Base-by-base conservation (phyloP, 768 basidiomycete genomes). In the Xerocomus spinulosus region DNA sequence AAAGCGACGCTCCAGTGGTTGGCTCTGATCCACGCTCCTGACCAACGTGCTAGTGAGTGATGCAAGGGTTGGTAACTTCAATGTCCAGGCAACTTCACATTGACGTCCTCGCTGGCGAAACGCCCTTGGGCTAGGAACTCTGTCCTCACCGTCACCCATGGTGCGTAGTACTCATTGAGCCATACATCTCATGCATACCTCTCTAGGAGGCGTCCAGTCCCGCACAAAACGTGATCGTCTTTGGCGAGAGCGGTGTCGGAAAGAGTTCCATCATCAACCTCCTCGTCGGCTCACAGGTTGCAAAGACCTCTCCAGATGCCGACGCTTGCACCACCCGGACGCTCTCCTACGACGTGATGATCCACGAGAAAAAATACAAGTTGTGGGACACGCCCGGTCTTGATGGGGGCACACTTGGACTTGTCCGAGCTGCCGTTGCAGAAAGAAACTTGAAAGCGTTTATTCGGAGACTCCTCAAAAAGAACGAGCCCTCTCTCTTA, bases 211-310 rank as follows among this genome's bases (percentile, higher is more conserved):
- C 42, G 29, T 23, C 40, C 21, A 29, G 20, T 15, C 46, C 51
- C 4, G 50, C 30, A 24, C 42, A 46, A 38, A 75, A 75, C 49
- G 57, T 74, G 42, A 44, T 75, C 38, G 32, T 74, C n/a, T 76
- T 75, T 49, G 75, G 74, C n/a, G 72, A 75, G 53, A 58, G 63
- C 9, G 74, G 74, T 29, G 50, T 61, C 30, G 69, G 69, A 25
- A 76, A 76, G 46, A 76, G 75, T 49, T 73, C 71, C 1, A 52
- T 75, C 17, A 44, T 76, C 45, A 76, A 76, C 52, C 66, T 76
- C 54, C 36, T 74, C 35, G 47, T 50, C 17, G 64, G 64, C 32
- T 48, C 54, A 7, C 47, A 62, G 5, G 47, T 48, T 9, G 73
- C 73, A 17, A 42, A 38, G 15, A 64, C 62, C 13, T 72, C 70